Percentiles rank a stretch among this genome's conserved stretches.
These are phyloP conservation scores for Ophiorrhiza pumila DNA, from an alignment of 257 asterid species.

Conservation along the genomic window DNA sequence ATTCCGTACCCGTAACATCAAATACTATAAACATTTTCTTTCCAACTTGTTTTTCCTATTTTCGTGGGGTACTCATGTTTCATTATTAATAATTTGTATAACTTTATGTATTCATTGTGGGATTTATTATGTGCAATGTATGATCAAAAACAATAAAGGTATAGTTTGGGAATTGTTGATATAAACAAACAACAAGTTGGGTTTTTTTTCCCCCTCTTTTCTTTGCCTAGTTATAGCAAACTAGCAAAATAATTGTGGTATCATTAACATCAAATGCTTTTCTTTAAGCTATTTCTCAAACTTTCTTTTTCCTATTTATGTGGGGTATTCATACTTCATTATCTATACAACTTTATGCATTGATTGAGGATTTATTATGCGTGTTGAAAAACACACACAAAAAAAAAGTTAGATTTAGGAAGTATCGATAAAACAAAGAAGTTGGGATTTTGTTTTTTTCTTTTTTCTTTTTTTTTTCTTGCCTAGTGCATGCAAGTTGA, in stretches of 20 bases:
- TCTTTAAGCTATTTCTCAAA: no score
- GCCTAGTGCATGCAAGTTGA: constrained; percentile 1
- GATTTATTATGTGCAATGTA: no score
- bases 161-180: no score
- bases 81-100: background rate
- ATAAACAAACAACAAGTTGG: no score
- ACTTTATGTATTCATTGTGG: background rate
- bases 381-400: background rate
- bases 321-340: background rate
- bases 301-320: background rate
- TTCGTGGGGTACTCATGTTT: background rate
- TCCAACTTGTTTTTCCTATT: constrained; percentile 1
- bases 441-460: background rate
- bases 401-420: constrained; percentile 13
- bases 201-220: no score
- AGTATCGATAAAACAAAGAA: constrained; percentile 7
- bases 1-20: constrained; percentile 4
- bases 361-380: constrained; percentile 9
- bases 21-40: background rate
- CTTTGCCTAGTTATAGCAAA: no score
- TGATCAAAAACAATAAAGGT: no score
- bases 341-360: background rate
- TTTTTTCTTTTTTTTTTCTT: background rate
- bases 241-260: no score
- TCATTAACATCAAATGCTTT: background rate